A percentile compares a stretch with the other conserved stretches of the same genome.
Conservation (phyloP, 805 yeast genomes). For the Debaryomyces prosopidis region DNA sequence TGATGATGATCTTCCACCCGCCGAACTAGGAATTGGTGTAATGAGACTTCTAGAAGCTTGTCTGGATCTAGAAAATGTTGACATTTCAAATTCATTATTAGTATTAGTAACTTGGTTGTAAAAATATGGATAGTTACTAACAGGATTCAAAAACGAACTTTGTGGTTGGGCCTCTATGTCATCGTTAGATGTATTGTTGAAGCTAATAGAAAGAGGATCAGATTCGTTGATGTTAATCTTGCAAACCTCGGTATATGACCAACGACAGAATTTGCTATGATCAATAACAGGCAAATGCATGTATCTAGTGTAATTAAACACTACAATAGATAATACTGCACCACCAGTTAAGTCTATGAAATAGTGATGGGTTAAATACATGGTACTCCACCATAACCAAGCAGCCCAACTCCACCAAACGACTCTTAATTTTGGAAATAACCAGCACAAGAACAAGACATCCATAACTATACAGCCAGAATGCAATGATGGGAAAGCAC, state of each 20-base stretch:
- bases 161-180: conserved; percentile 6
- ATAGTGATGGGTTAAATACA: conserved; percentile 96
- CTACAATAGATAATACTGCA: conserved; percentile 71
- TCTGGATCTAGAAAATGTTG: conserved; percentile 25
- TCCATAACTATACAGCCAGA: conserved; percentile 95
- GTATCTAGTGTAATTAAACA: conserved; percentile 69
- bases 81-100: conserved; percentile 20
- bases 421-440: conserved; percentile 71
- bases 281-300: conserved; percentile 64
- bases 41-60: conserved; percentile 23
- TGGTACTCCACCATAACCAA: conserved; percentile 98
- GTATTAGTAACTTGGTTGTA: conserved; percentile 4
- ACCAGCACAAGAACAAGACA: conserved; percentile 78
- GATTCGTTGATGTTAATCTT: conserved; percentile 23
- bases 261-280: conserved; percentile 59
- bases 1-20: conserved; percentile 16
- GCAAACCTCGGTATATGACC: conserved; percentile 54
- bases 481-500: conserved; percentile 85
- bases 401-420: conserved; percentile 75
- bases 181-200: conserved; percentile 6
- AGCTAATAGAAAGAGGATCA: conserved; percentile 30
- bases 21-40: conserved; percentile 10
- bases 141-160: not conserved
- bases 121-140: conserved; percentile 2
- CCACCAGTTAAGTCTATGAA: conserved; percentile 95